These are phyloP conservation scores for Conticribra weissflogii DNA, from an alignment of 108 stramenopile species.

Conservation along the genomic window DNA sequence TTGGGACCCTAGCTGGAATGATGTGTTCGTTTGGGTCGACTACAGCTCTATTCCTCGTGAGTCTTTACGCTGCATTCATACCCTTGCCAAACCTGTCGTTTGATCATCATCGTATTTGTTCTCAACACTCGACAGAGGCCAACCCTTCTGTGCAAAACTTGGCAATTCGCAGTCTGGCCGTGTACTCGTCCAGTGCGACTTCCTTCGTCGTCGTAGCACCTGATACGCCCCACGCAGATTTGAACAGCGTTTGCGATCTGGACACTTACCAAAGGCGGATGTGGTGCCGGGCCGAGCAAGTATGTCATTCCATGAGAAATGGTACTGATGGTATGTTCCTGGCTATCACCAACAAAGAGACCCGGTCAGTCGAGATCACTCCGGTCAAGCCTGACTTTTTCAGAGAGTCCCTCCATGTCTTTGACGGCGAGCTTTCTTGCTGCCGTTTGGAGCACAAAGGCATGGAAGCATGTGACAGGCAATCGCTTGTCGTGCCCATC, in stretches of 20 bases:
- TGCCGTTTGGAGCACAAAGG: slow-evolving; percentile 46
- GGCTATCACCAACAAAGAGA: neutral
- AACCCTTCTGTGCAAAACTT: slow-evolving; percentile 34
- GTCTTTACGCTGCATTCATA: too few species aligned
- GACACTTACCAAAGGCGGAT: too few species aligned
- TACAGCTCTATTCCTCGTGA: slow-evolving; percentile 47
- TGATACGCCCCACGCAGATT: too few species aligned
- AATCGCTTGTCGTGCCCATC: slow-evolving; percentile 45
- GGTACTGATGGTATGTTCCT: slow-evolving; percentile 45
- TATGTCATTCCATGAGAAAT: slow-evolving; percentile 39
- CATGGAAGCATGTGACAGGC: slow-evolving; percentile 40
- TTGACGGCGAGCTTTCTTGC: slow-evolving; percentile 46
- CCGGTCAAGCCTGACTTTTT: slow-evolving; percentile 27
- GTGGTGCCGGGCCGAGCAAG: too few species aligned
- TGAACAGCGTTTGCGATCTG: too few species aligned
- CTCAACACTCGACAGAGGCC: too few species aligned
- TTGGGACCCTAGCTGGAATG: slow-evolving; percentile 33
- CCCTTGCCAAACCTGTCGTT: too few species aligned
- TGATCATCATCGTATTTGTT: too few species aligned
- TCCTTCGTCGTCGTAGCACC: too few species aligned
- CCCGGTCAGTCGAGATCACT: slow-evolving; percentile 5
- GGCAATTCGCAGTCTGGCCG: slow-evolving; percentile 38
- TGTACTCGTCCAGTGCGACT: slow-evolving; percentile 37
- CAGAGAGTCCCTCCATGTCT: slow-evolving; percentile 37
- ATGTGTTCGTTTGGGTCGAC: slow-evolving; percentile 49